These are phyloP conservation scores for Moesziomyces sp. DNA, from an alignment of 1,284 basidiomycete genomes.

Conservation along the genomic window DNA sequence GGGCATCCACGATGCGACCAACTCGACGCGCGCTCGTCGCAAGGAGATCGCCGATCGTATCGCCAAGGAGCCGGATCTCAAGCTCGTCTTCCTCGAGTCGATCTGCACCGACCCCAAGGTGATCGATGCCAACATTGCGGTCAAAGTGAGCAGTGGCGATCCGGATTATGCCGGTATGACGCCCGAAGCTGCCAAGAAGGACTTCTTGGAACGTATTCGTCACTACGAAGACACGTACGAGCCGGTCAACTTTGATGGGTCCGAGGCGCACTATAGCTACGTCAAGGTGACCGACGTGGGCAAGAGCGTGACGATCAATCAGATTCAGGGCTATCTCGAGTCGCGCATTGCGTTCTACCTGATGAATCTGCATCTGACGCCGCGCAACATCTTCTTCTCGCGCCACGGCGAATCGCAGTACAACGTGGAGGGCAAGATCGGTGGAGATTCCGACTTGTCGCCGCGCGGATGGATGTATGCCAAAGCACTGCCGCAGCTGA, in stretches of 20 bases:
- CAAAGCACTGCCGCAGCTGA: slow-evolving; percentile 82
- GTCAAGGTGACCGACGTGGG: slow-evolving; percentile 69
- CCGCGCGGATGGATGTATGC: slow-evolving; percentile 87
- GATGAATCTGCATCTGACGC: slow-evolving; percentile 97
- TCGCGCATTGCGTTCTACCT: slow-evolving; percentile 97
- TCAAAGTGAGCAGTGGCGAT: slow-evolving; percentile 95
- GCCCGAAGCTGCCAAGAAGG: slow-evolving; percentile 82
- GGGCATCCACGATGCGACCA: slow-evolving; percentile 97
- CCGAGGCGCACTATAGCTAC: slow-evolving; percentile 75
- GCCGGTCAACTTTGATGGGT: slow-evolving; percentile 75
- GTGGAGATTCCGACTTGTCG: slow-evolving; percentile 90
- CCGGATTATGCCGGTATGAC: slow-evolving; percentile 95
- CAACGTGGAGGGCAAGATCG: slow-evolving; percentile 96
- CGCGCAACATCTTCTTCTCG: slow-evolving; percentile 95
- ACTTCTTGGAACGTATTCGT: slow-evolving; percentile 90
- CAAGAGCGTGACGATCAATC: slow-evolving; percentile 62
- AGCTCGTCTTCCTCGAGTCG: slow-evolving; percentile 92
- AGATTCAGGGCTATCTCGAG: slow-evolving; percentile 81
- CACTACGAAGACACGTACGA: slow-evolving; percentile 97
- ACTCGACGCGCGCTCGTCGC: slow-evolving; percentile 83
- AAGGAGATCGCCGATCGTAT: slow-evolving; percentile 81
- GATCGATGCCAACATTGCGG: slow-evolving; percentile 92
- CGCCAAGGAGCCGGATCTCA: slow-evolving; percentile 87
- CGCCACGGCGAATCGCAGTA: slow-evolving; percentile 97
- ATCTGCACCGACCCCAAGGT: slow-evolving; percentile 92